A percentile compares a stretch with the other conserved stretches of the same genome.
These are phyloP conservation scores for Aspergillus candidus DNA, from an alignment of 2,329 filamentous ascomycete species.

Conservation along the genomic window DNA sequence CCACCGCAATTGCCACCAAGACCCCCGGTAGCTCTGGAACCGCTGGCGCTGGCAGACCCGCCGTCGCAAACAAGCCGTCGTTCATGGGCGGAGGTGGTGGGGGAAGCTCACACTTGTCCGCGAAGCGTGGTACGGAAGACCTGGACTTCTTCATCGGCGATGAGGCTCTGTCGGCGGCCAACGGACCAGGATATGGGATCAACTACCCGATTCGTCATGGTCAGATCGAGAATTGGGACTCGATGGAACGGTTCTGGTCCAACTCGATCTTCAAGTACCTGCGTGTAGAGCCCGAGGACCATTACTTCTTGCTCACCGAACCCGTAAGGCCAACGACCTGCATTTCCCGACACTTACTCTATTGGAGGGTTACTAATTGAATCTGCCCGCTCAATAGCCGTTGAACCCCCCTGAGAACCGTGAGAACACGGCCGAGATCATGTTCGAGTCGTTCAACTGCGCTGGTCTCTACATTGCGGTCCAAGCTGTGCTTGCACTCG, in stretches of 20 bases:
- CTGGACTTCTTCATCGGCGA: slow-evolving; percentile 98
- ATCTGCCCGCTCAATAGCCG: slow-evolving; percentile 52
- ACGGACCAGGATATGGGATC: slow-evolving; percentile 86
- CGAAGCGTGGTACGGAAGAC: slow-evolving; percentile 94
- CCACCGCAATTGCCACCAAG: slow-evolving; percentile 96
- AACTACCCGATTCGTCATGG: slow-evolving; percentile 97
- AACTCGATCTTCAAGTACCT: slow-evolving; percentile 99
- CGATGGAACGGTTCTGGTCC: slow-evolving; percentile 99
- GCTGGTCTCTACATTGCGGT: slow-evolving; percentile 98
- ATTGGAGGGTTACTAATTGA: neutral
- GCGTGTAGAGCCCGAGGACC: slow-evolving; percentile 94
- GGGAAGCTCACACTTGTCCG: slow-evolving; percentile 71
- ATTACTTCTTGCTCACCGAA: slow-evolving; percentile 96
- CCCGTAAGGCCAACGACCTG: slow-evolving; percentile 56
- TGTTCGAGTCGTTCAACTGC: slow-evolving; percentile 99
- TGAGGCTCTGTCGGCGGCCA: slow-evolving; percentile 78
- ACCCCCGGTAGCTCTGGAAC: slow-evolving; percentile 62
- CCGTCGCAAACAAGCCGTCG: slow-evolving; percentile 89
- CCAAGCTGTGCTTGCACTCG: slow-evolving; percentile 90
- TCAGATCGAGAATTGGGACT: slow-evolving; percentile 99
- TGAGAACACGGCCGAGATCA: slow-evolving; percentile 98
- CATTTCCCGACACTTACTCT: neutral
- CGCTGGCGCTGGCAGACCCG: slow-evolving; percentile 79
- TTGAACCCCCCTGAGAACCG: slow-evolving; percentile 98
- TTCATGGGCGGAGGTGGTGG: slow-evolving; percentile 90